A percentile compares a stretch with the other conserved stretches of the same genome.
Evolutionary conservation across 208 protist genomes (phyloP).

Genomic region (Crithidia thermophila): DNA sequence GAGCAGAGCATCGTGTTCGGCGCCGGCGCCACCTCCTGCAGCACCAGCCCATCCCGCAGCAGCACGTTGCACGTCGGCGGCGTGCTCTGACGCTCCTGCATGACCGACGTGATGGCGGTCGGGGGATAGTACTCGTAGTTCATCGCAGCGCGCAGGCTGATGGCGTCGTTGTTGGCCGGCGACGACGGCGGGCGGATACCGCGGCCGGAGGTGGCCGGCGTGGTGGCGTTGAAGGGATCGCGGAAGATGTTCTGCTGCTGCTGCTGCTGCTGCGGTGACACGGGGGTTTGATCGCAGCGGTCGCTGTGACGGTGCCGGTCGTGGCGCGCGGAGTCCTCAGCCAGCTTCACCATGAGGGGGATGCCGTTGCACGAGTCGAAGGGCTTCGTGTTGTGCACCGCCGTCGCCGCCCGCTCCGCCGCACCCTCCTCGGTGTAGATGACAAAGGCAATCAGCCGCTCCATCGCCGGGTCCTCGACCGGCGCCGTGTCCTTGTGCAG

Average conservation of each 20-base stretch:
- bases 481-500: conserved; percentile 78
- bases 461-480: conserved; percentile 33
- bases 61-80: background rate
- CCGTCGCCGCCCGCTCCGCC: conserved; percentile 56
- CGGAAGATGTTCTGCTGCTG: no score
- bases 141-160: no score
- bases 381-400: conserved; percentile 58
- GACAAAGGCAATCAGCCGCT: conserved; percentile 84
- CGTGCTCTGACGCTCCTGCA: background rate
- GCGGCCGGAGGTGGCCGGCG: no score
- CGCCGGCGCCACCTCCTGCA: background rate
- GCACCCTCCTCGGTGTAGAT: conserved; percentile 57
- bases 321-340: conserved; percentile 24
- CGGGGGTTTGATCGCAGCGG: background rate
- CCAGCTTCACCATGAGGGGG: conserved; percentile 65
- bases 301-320: background rate
- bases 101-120: background rate
- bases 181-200: no score
- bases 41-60: background rate
- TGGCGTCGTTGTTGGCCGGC: no score
- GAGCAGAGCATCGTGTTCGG: background rate
- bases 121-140: no score
- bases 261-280: background rate
- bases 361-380: conserved; percentile 50
- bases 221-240: no score